phyloP scores from a whole-genome alignment of 2,329 filamentous ascomycete species.

The Bipolaris bicolor region DNA sequence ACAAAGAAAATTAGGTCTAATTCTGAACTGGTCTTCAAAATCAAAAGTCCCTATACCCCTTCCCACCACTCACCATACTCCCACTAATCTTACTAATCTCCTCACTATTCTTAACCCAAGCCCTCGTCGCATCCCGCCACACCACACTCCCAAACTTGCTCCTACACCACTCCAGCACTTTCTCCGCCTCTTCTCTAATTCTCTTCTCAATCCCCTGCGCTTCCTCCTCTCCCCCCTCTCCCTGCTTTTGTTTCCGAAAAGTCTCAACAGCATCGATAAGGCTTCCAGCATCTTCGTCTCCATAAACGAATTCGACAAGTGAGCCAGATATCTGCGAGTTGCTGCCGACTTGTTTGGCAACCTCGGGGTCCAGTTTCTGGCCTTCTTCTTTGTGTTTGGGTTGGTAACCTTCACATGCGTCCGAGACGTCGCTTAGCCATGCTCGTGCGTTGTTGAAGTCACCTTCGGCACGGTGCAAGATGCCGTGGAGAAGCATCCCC shows the following conservation, averaged over 20 bases:
- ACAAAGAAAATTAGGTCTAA: too few species aligned
- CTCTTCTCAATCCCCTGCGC: constrained; percentile 38
- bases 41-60: constrained; percentile 55
- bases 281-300: constrained; percentile 17
- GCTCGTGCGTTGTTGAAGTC: constrained; percentile 57
- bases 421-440: constrained; percentile 56
- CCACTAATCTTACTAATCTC: constrained; percentile 51
- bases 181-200: constrained; percentile 49
- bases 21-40: not conserved
- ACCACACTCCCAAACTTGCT: constrained; percentile 53
- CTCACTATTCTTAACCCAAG: constrained; percentile 52
- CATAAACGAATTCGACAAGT: constrained; percentile 32
- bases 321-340: constrained; percentile 8
- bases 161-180: constrained; percentile 53
- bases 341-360: constrained; percentile 10
- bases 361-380: constrained; percentile 20
- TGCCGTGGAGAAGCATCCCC: constrained; percentile 59
- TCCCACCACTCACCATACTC: constrained; percentile 54
- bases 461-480: constrained; percentile 59
- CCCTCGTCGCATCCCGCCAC: constrained; percentile 53
- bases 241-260: constrained; percentile 39
- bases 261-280: constrained; percentile 50
- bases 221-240: constrained; percentile 24
- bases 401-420: constrained; percentile 42
- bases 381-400: constrained; percentile 30